A percentile compares a stretch with the other conserved stretches of the same genome.
Evolutionary conservation across 164 flowering plant species (phyloP).

Genomic region (Litsea cubeba): DNA sequence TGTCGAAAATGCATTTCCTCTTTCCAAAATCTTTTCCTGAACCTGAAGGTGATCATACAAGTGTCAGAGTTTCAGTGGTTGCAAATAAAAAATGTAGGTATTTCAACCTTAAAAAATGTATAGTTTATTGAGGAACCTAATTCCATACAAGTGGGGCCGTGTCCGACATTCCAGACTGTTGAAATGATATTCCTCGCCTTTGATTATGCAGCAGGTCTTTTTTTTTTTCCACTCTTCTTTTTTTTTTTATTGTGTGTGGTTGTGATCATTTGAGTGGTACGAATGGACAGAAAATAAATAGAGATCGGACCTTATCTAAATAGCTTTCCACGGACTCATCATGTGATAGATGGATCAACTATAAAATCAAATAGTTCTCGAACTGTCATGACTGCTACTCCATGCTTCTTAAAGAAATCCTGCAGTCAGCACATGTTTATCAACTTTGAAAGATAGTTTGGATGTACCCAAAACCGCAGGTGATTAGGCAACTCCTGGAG

Average conservation of each 20-base stretch:
- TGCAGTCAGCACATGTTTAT: constrained; percentile 27
- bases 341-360: constrained; percentile 70
- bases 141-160: background rate
- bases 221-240: too few species aligned
- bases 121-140: background rate
- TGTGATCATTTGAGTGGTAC: too few species aligned
- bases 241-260: too few species aligned
- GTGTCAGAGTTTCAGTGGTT: background rate
- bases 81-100: background rate
- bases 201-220: too few species aligned
- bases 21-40: constrained; percentile 64
- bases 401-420: constrained; percentile 89
- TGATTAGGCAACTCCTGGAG: background rate
- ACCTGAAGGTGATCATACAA: constrained; percentile 34
- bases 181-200: background rate
- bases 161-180: background rate
- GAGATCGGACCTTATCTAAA: constrained; percentile 65
- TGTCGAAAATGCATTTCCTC: constrained; percentile 51
- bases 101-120: background rate
- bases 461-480: background rate
- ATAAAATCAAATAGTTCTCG: constrained; percentile 92
- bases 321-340: constrained; percentile 81
- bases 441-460: background rate
- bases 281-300: background rate
- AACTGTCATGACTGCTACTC: constrained; percentile 91